phyloP scores from a whole-genome alignment of 148 eudicot genomes.

The Linanthus parryae region DNA sequence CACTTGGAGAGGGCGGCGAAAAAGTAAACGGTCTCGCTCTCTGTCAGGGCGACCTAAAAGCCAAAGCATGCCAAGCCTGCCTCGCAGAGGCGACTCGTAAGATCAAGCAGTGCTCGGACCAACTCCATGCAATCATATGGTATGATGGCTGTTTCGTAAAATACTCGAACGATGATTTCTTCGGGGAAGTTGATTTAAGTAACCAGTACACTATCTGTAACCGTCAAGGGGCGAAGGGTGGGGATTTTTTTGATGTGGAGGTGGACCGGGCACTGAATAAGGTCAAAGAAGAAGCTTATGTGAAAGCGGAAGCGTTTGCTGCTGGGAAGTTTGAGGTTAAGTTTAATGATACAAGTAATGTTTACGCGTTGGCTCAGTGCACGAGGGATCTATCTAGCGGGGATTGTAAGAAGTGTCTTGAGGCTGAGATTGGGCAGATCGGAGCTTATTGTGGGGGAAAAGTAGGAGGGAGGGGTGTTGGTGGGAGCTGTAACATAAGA shows the following conservation, averaged over 20 bases:
- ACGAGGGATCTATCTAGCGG: conserved; percentile 24
- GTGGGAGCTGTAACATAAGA: conserved; percentile 32
- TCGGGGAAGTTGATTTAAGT: conserved; percentile 14
- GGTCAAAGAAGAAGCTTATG: conserved; percentile 10
- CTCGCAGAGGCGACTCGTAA: conserved; percentile 10
- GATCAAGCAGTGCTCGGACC: too few species aligned
- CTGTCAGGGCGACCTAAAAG: conserved; percentile 30
- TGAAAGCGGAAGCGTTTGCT: conserved; percentile 12
- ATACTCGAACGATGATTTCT: conserved; percentile 17
- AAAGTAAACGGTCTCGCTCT: conserved; percentile 25
- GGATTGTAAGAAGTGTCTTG: conserved; percentile 24
- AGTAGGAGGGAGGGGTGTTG: conserved; percentile 27
- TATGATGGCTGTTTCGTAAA: conserved; percentile 24
- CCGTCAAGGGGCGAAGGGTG: neutral
- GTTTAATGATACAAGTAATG: conserved; percentile 9
- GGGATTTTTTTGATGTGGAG: conserved; percentile 12
- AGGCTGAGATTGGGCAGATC: conserved; percentile 13
- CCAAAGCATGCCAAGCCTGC: conserved; percentile 19
- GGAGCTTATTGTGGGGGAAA: conserved; percentile 22
- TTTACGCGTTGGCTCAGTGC: conserved; percentile 35
- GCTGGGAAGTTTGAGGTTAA: conserved; percentile 13
- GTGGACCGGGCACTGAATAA: conserved; percentile 13
- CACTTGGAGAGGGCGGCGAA: conserved; percentile 3
- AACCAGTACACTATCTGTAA: conserved; percentile 10
- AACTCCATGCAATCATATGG: too few species aligned